Evolutionary conservation across 208 protist genomes (phyloP).

Genomic region (Leishmania guyanensis): DNA sequence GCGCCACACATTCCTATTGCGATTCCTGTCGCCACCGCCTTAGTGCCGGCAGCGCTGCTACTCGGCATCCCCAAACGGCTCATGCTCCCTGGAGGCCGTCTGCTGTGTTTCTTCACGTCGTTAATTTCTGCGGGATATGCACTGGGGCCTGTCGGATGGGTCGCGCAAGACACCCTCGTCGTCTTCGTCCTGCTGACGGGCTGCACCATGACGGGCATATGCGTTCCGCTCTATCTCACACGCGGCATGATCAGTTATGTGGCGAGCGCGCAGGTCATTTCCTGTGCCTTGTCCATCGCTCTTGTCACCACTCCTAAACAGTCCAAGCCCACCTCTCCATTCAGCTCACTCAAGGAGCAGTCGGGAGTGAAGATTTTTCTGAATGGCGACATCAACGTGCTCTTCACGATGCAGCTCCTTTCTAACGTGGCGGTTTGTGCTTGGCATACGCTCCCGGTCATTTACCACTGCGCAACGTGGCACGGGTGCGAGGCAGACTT

Average conservation of each 20-base stretch:
- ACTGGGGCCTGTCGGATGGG: constrained; percentile 76
- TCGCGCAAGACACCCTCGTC: constrained; percentile 67
- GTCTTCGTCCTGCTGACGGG: constrained; percentile 50
- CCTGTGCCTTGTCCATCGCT: constrained; percentile 53
- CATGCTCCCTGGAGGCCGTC: constrained; percentile 43
- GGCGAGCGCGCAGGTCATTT: constrained; percentile 72
- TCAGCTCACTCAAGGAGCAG: constrained; percentile 39
- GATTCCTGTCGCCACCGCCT: constrained; percentile 48
- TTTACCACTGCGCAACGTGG: constrained; percentile 54
- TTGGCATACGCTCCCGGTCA: constrained; percentile 79
- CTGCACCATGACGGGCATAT: constrained; percentile 77
- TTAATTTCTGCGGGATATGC: constrained; percentile 63
- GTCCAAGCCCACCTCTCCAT: constrained; percentile 21
- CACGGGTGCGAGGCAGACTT: constrained; percentile 42
- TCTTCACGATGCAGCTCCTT: constrained; percentile 78
- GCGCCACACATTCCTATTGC: constrained; percentile 60
- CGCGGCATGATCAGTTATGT: constrained; percentile 87
- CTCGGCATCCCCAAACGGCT: constrained; percentile 43
- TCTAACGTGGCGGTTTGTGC: constrained; percentile 56
- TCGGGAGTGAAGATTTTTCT: constrained; percentile 49
- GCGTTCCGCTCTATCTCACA: constrained; percentile 75
- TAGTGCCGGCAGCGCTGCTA: constrained; percentile 47
- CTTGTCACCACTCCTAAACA: constrained; percentile 51
- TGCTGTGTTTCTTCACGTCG: constrained; percentile 45
- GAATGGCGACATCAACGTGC: constrained; percentile 67